phyloP scores from a whole-genome alignment of 148 eudicot genomes.

The Fagopyrum esculentum region DNA sequence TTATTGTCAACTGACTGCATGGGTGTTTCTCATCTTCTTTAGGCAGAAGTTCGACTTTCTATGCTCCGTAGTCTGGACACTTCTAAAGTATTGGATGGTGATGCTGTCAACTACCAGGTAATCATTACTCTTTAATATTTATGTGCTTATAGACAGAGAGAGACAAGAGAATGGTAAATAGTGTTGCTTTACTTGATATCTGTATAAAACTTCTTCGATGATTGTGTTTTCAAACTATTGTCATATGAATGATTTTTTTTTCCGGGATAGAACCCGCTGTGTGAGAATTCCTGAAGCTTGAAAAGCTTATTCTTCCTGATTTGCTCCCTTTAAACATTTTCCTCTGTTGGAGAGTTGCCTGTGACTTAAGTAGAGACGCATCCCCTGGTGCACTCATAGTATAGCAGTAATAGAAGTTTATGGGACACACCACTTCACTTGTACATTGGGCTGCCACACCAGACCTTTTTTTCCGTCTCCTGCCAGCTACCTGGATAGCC shows the following conservation, averaged over 20 bases:
- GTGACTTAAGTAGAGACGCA: not conserved
- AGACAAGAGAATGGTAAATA: not conserved
- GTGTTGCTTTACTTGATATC: not conserved
- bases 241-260: not conserved
- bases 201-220: not conserved
- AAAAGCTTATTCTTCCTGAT: not conserved
- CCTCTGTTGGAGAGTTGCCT: not conserved
- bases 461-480: not conserved
- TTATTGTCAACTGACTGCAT: not conserved
- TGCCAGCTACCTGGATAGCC: not conserved
- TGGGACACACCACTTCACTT: not conserved
- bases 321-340: not conserved
- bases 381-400: not conserved
- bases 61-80: conserved; percentile 51
- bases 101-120: conserved; percentile 43
- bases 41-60: conserved; percentile 68
- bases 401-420: not conserved
- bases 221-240: not conserved
- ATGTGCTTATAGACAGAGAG: not conserved
- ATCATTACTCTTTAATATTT: not conserved
- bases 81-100: conserved; percentile 32
- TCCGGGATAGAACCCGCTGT: not conserved
- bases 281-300: not conserved
- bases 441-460: not conserved
- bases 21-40: not conserved